These are phyloP conservation scores for Phialocephala subalpina DNA, from an alignment of 2,329 filamentous ascomycete genomes.

Conservation along the genomic window DNA sequence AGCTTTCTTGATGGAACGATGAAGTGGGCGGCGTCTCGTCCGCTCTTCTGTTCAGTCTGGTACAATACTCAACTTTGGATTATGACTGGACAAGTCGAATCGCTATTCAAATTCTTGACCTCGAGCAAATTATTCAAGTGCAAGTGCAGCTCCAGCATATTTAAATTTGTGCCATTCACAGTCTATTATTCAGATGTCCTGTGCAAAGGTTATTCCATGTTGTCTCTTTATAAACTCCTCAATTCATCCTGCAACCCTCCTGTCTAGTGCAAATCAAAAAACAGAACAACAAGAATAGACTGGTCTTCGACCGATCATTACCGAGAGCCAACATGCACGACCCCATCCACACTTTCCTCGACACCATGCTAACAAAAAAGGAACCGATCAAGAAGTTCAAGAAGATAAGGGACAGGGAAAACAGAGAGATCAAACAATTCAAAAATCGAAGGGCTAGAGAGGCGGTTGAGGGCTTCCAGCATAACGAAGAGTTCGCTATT, in stretches of 20 bases:
- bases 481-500: not conserved
- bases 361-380: not conserved
- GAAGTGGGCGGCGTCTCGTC: too few species aligned
- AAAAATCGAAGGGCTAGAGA: not conserved
- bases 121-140: not conserved
- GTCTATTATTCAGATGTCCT: not conserved
- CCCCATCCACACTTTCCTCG: slow-evolving; percentile 1
- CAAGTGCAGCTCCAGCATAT: not conserved
- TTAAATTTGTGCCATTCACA: not conserved
- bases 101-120: not conserved
- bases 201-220: not conserved
- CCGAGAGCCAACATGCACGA: not conserved
- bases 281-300: not conserved
- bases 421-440: not conserved
- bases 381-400: not conserved
- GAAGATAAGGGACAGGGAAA: not conserved
- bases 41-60: not conserved
- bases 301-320: not conserved
- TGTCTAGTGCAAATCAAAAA: not conserved
- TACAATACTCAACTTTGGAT: not conserved
- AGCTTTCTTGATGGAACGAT: too few species aligned
- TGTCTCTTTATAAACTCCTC: not conserved
- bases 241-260: not conserved
- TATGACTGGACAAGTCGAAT: not conserved
- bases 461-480: not conserved